Percentiles rank a stretch among this genome's conserved stretches.
phyloP scores from a whole-genome alignment of 805 yeast genomes.

The Kodamaea hsintzibuensis region DNA sequence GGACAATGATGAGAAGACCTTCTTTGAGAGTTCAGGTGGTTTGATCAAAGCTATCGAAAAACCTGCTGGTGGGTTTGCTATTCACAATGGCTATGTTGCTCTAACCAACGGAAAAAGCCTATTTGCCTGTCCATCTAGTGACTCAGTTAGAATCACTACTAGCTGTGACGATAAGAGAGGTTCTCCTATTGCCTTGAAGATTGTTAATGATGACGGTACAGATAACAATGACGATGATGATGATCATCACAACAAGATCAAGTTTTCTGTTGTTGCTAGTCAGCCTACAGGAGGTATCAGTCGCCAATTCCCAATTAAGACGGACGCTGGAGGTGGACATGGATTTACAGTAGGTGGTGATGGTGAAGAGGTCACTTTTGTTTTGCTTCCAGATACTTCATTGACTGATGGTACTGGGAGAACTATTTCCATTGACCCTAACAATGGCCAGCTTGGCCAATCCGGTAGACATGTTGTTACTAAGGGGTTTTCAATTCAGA shows the following conservation, averaged over 20 bases:
- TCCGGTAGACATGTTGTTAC: background rate
- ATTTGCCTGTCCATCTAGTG: background rate
- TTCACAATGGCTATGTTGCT: background rate
- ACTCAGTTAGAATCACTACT: background rate
- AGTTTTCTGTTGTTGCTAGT: background rate
- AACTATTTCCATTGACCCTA: background rate
- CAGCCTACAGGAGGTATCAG: background rate
- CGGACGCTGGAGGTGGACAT: background rate
- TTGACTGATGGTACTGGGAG: background rate
- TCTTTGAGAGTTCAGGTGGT: background rate
- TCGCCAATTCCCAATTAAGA: background rate
- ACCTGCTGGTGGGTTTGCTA: constrained; percentile 1
- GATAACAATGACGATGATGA: background rate
- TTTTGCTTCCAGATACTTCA: background rate
- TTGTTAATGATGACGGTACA: background rate
- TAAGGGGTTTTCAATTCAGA: constrained; percentile 1
- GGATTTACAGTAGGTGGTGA: background rate
- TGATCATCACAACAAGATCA: background rate
- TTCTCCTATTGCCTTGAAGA: background rate
- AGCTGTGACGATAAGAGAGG: background rate
- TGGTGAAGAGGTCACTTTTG: background rate
- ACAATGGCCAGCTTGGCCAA: background rate
- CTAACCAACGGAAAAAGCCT: background rate
- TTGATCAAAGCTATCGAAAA: background rate
- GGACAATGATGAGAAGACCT: background rate